phyloP scores from a whole-genome alignment of 192 early-diverging fungal species.

The Gigaspora rosea region DNA sequence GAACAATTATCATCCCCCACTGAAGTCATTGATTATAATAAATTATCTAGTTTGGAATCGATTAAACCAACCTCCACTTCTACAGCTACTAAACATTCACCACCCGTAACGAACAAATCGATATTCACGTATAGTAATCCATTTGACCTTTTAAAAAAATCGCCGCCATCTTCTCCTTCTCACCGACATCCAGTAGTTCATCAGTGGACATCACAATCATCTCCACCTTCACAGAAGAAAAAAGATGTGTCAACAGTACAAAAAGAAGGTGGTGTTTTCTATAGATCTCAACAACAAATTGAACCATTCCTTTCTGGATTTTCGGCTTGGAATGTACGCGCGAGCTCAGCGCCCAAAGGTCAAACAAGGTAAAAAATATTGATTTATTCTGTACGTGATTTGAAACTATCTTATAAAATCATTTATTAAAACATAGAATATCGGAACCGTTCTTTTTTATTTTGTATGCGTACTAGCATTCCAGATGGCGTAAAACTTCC shows the following conservation, averaged over 20 bases:
- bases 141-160: conserved; percentile 44
- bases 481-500: conserved; percentile 49
- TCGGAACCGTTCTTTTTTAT: neutral
- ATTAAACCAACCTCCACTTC: conserved; percentile 29
- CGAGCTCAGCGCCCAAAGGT: neutral
- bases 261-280: conserved; percentile 14
- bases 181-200: neutral
- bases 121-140: conserved; percentile 52
- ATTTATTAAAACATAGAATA: neutral
- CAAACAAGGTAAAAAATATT: neutral
- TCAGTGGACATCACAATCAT: neutral
- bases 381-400: neutral
- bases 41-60: neutral
- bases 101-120: conserved; percentile 35
- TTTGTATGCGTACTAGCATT: conserved; percentile 26
- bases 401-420: neutral
- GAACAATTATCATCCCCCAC: neutral
- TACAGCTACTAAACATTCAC: conserved; percentile 35
- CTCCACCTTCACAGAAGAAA: conserved; percentile 16
- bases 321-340: conserved; percentile 31
- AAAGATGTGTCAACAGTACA: neutral
- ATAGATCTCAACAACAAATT: neutral
- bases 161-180: conserved; percentile 8
- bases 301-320: conserved; percentile 19
- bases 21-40: conserved; percentile 23